Evolutionary conservation across 2,329 filamentous ascomycete genomes (phyloP), one percentile per base, ranked within the genome.

Genomic region (Monosporascus sp.): DNA sequence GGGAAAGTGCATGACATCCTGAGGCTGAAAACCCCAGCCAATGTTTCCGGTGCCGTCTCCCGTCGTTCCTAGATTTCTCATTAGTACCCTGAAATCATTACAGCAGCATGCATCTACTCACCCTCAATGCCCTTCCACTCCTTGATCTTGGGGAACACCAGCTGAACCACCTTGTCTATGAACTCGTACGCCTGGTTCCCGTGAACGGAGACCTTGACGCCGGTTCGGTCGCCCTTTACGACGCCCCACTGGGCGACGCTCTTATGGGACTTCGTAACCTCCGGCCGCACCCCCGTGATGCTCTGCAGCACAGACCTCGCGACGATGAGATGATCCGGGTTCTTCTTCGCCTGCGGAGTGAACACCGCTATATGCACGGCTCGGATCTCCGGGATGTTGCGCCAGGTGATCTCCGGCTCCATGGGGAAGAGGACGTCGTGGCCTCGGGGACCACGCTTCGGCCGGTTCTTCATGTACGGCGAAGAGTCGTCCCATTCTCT

Each of bases 101-200:
- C 11, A 37, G 27, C 25, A 44, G 18, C 9, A 9, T 50, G 27
- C 9, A 18, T 57, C 51, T 5, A 49, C 63, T 65, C 70, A 54
- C 72, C 78, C 60, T 73, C 67, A 52, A 84, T 65, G 20, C 94
- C 94, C 52, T 82, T 83, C 88, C 90, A 99, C 63, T 99, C 94
- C 78, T 97, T 99, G 73, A 99, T 95, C 67, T 86, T 89, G 39
- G 94, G 94, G 68, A 97, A 80, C 6, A 99, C 92, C 8, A 97
- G 77, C 68, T 96, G 90, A 52, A 97, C 79, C 61, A 91, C 77
- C 76, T 96, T 96, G 65, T 93, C 88, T 45, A 99, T 68, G 70
- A 99, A 97, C 70, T 97, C 87, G 58, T 90, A 89, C 65, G 95
- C 94, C 54, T 87, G 81, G 68, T 94, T 87, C 31, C 90, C 90